Conservation (phyloP, 2,329 filamentous ascomycete genomes). For the Scedosporium boydii region DNA sequence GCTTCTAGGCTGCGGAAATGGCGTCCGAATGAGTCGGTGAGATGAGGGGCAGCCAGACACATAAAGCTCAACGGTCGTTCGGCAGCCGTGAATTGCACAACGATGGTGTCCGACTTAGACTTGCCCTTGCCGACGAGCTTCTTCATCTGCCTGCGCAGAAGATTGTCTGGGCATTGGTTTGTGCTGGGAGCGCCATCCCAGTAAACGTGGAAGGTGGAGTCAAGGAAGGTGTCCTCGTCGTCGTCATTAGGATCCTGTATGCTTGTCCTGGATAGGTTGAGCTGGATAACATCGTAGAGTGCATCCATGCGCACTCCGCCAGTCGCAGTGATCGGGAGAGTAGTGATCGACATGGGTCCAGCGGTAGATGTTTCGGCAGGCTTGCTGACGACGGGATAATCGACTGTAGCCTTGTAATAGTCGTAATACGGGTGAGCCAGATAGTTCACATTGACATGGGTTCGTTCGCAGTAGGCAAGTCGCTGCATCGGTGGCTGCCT, state of each 20-base stretch:
- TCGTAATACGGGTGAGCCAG: constrained; percentile 2
- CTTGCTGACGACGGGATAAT: not conserved
- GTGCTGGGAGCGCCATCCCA: not conserved
- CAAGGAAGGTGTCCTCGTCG: constrained; percentile 1
- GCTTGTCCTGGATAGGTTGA: constrained; percentile 3
- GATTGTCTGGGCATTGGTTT: constrained; percentile 1
- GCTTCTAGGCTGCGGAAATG: constrained; percentile 4
- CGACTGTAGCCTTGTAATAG: constrained; percentile 1
- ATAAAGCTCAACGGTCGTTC: not conserved
- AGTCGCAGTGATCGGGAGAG: not conserved
- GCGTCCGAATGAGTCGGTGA: not conserved
- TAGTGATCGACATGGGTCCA: constrained; percentile 5
- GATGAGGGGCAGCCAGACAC: not conserved
- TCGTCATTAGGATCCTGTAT: constrained; percentile 1
- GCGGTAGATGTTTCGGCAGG: not conserved
- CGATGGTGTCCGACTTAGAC: not conserved
- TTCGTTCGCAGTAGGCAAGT: constrained; percentile 2
- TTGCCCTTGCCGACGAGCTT: constrained; percentile 1
- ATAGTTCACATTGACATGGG: constrained; percentile 5
- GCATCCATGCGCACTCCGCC: constrained; percentile 12
- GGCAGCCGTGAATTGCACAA: not conserved
- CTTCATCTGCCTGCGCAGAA: constrained; percentile 2
- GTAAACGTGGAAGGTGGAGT: constrained; percentile 2
- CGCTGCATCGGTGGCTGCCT: constrained; percentile 11
- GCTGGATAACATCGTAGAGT: constrained; percentile 11